Evolutionary conservation across 2,329 filamentous ascomycete genomes (phyloP).

Genomic region (Ceratocystis destructans): DNA sequence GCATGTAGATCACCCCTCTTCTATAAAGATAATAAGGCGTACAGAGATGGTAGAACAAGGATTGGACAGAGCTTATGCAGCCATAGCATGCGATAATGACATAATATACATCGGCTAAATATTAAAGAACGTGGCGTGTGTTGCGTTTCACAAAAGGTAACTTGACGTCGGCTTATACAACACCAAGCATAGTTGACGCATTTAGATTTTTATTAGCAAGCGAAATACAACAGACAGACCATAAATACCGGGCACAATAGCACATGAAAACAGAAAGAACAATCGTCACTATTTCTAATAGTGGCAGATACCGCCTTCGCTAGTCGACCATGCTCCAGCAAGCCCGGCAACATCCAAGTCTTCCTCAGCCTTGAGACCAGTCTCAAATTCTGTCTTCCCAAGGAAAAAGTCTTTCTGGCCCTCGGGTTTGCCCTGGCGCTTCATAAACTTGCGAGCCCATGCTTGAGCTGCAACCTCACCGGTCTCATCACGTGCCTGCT

Average conservation of each 20-base stretch:
- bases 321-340: conserved; percentile 77
- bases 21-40: too few relatives aligned
- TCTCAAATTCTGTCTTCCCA: conserved; percentile 34
- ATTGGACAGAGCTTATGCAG: background rate
- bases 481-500: conserved; percentile 92
- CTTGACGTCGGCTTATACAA: background rate
- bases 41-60: background rate
- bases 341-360: conserved; percentile 49
- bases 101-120: conserved; percentile 2
- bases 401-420: conserved; percentile 45
- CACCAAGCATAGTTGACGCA: background rate
- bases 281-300: conserved; percentile 28
- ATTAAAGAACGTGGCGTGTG: background rate
- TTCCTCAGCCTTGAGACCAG: conserved; percentile 28
- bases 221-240: background rate
- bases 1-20: too few relatives aligned
- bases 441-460: conserved; percentile 48
- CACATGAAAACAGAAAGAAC: background rate
- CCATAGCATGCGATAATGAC: background rate
- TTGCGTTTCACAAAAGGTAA: conserved; percentile 3
- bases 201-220: background rate
- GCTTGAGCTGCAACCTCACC: conserved; percentile 70
- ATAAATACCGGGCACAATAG: background rate
- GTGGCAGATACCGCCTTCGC: conserved; percentile 54
- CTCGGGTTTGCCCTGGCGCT: conserved; percentile 35